Percentiles rank a stretch among this genome's conserved stretches.
phyloP scores from a whole-genome alignment of 208 protist genomes.

The Herpetomonas muscarum region DNA sequence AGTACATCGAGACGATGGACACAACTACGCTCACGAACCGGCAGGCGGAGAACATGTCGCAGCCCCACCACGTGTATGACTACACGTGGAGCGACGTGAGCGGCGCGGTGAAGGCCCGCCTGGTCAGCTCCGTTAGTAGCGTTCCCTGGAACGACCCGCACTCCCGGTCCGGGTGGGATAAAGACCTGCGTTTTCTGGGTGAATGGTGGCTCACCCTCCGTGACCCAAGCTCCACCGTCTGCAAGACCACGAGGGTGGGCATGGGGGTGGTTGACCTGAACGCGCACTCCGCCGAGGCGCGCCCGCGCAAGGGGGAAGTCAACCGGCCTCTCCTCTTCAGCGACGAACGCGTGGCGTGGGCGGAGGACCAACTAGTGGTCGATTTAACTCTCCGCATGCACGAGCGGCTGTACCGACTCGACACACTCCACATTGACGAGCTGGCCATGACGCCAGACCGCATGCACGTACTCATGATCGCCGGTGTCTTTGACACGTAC shows the following conservation, averaged over 20 bases:
- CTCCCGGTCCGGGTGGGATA: slow-evolving; percentile 30
- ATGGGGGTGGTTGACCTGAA: slow-evolving; percentile 6
- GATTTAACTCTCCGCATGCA: slow-evolving; percentile 49
- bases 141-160: slow-evolving; percentile 39
- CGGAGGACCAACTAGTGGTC: slow-evolving; percentile 54
- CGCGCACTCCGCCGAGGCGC: slow-evolving; percentile 2
- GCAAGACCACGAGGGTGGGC: neutral
- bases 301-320: slow-evolving; percentile 1
- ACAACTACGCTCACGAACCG: slow-evolving; percentile 34
- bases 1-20: slow-evolving; percentile 24
- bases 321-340: slow-evolving; percentile 42
- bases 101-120: slow-evolving; percentile 2
- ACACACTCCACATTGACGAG: slow-evolving; percentile 64
- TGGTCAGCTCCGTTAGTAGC: neutral
- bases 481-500: slow-evolving; percentile 29
- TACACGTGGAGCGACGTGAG: slow-evolving; percentile 20
- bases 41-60: slow-evolving; percentile 39
- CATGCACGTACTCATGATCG: slow-evolving; percentile 55
- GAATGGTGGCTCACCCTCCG: slow-evolving; percentile 75
- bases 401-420: slow-evolving; percentile 24
- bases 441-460: slow-evolving; percentile 52
- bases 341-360: slow-evolving; percentile 12
- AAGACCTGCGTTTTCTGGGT: slow-evolving; percentile 59
- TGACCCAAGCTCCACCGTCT: neutral
- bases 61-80: slow-evolving; percentile 25